Percentiles rank a stretch among this genome's conserved stretches.
These are phyloP conservation scores for Venturia oleaginea DNA, from an alignment of 2,329 filamentous ascomycete genomes.

Conservation along the genomic window DNA sequence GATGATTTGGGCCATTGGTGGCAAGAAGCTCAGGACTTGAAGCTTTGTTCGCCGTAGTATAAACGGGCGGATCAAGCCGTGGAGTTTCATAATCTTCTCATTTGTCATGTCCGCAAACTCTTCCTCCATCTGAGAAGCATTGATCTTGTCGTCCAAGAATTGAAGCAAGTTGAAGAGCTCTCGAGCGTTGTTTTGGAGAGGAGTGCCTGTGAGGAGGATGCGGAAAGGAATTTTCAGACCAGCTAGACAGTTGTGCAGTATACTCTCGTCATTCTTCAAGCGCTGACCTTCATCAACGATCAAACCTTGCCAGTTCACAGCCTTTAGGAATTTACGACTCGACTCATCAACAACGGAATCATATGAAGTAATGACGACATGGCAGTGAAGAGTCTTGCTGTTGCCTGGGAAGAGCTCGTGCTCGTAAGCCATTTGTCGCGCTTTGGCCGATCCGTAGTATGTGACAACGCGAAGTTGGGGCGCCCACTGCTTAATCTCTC, in stretches of 20 bases:
- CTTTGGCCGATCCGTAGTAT: constrained; percentile 70
- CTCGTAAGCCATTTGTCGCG: constrained; percentile 66
- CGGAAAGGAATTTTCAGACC: constrained; percentile 73
- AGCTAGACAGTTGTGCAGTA: constrained; percentile 66
- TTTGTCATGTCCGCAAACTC: constrained; percentile 71
- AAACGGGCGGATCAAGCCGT: constrained; percentile 68
- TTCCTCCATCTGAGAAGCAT: constrained; percentile 65
- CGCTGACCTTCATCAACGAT: constrained; percentile 94
- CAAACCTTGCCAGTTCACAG: constrained; percentile 74
- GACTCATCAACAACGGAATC: constrained; percentile 72
- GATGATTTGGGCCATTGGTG: constrained; percentile 90
- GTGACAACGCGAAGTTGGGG: constrained; percentile 81
- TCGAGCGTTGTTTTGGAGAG: constrained; percentile 87
- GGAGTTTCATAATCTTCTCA: constrained; percentile 71
- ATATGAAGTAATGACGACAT: constrained; percentile 92
- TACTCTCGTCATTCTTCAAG: constrained; percentile 83
- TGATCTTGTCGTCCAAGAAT: constrained; percentile 67
- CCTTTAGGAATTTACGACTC: constrained; percentile 55
- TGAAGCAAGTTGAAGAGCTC: constrained; percentile 96
- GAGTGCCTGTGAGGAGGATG: constrained; percentile 78
- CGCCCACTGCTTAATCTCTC: constrained; percentile 91
- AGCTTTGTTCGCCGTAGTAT: constrained; percentile 75
- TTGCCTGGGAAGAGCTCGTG: constrained; percentile 74
- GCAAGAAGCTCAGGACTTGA: constrained; percentile 82
- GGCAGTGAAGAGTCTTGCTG: constrained; percentile 64